These are phyloP conservation scores for Pisolithus marmoratus DNA, from an alignment of 768 basidiomycete species.

Conservation along the genomic window DNA sequence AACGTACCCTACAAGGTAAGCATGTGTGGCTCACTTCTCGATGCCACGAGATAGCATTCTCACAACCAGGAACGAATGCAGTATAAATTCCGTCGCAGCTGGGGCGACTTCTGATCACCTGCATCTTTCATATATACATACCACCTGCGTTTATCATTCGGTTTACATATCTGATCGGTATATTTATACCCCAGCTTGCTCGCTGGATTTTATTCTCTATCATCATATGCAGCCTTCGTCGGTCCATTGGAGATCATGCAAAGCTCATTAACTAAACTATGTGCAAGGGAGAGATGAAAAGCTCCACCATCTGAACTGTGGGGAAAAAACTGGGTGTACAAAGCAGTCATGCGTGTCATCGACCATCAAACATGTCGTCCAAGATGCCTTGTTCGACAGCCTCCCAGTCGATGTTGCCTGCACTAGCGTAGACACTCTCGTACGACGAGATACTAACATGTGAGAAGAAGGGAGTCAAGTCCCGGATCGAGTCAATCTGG, in stretches of 20 bases:
- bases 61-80: constrained; percentile 56
- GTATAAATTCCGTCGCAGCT: constrained; percentile 86
- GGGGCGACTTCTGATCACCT: constrained; percentile 71
- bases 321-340: too few species aligned
- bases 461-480: constrained; percentile 88
- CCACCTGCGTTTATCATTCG: not conserved
- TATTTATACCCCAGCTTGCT: not conserved
- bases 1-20: constrained; percentile 87
- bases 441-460: constrained; percentile 84
- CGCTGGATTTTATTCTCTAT: too few species aligned
- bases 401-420: constrained; percentile 82
- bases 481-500: constrained; percentile 78
- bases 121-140: not conserved
- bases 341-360: constrained; percentile 26
- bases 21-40: constrained; percentile 3
- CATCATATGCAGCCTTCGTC: too few species aligned
- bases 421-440: constrained; percentile 83
- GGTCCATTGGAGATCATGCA: too few species aligned
- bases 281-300: too few species aligned
- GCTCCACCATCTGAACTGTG: too few species aligned
- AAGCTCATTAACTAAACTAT: too few species aligned
- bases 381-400: constrained; percentile 77
- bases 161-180: not conserved
- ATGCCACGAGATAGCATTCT: constrained; percentile 34
- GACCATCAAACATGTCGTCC: constrained; percentile 87